These are phyloP conservation scores for Linum trigynum DNA, from an alignment of 345 rosid genomes.

Conservation along the genomic window DNA sequence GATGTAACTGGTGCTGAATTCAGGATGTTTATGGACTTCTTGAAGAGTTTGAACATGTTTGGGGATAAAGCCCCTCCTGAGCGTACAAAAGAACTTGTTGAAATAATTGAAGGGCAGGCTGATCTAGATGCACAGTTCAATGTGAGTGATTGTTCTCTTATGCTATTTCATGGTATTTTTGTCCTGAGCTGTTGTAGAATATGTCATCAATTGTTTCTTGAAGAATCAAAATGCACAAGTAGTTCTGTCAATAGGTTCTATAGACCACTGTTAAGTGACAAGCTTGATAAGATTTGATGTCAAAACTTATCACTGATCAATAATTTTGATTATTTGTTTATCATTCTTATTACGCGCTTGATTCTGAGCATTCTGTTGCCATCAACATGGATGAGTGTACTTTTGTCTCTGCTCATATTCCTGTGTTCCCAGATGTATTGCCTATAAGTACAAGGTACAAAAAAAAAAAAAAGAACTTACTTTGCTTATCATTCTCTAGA, in stretches of 20 bases:
- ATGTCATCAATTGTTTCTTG: too few relatives aligned
- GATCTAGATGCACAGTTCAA: conserved; percentile 86
- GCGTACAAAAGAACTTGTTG: conserved; percentile 88
- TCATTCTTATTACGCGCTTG: not conserved
- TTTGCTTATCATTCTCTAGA: not conserved
- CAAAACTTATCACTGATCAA: not conserved
- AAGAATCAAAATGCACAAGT: not conserved
- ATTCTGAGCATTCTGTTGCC: not conserved
- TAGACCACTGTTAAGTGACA: not conserved
- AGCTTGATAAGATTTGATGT: not conserved
- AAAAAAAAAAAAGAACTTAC: not conserved
- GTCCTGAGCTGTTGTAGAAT: not conserved
- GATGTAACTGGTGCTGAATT: conserved; percentile 98
- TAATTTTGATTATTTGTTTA: too few relatives aligned
- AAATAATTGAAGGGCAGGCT: conserved; percentile 87
- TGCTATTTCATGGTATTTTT: not conserved
- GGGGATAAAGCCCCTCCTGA: conserved; percentile 92
- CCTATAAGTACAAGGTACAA: not conserved
- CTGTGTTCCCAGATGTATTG: not conserved
- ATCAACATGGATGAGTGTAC: not conserved
- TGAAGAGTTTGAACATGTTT: conserved; percentile 76
- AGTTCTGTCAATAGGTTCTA: not conserved
- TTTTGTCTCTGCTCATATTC: too few relatives aligned
- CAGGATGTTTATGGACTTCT: conserved; percentile 97
- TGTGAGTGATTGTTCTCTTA: conserved; percentile 35